Conservation (phyloP, 371 early-diverging fungal genomes). For the Apophysomyces variabilis region DNA sequence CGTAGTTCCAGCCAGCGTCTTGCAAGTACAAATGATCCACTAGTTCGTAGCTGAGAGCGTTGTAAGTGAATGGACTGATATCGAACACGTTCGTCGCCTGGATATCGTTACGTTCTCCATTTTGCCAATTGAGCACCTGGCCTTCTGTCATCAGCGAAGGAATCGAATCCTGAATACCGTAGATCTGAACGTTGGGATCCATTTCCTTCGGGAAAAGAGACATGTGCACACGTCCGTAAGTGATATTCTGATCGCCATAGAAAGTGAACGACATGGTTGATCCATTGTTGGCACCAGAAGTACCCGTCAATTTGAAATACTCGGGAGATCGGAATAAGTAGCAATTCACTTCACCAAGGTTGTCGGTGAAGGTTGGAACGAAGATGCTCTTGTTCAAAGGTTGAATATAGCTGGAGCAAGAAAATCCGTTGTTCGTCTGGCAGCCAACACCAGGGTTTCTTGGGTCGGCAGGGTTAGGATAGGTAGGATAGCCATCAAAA, state of each 20-base stretch:
- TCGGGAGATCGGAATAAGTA: conserved; percentile 41
- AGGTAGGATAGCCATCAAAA: conserved; percentile 45
- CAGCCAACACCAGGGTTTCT: conserved; percentile 43
- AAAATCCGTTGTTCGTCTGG: conserved; percentile 44
- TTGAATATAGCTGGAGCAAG: conserved; percentile 33
- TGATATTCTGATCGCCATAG: conserved; percentile 37
- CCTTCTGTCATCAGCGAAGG: conserved; percentile 24
- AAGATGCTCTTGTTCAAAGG: conserved; percentile 42
- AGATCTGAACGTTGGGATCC: conserved; percentile 49
- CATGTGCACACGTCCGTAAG: conserved; percentile 45
- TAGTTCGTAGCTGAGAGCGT: conserved; percentile 41
- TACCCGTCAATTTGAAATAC: conserved; percentile 36
- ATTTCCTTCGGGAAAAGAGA: conserved; percentile 48
- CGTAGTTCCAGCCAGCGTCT: conserved; percentile 51
- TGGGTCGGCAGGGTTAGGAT: conserved; percentile 10
- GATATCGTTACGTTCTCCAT: conserved; percentile 47
- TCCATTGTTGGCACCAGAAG: conserved; percentile 50
- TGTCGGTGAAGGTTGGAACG: conserved; percentile 38
- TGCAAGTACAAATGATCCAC: conserved; percentile 52
- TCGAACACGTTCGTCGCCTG: conserved; percentile 43
- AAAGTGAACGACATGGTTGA: conserved; percentile 43
- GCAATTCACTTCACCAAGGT: conserved; percentile 45
- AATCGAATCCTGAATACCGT: conserved; percentile 30
- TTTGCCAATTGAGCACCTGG: conserved; percentile 43
- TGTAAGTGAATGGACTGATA: conserved; percentile 45